Base-by-base conservation (phyloP, 495 filamentous ascomycete species). In the Neurospora sp. region DNA sequence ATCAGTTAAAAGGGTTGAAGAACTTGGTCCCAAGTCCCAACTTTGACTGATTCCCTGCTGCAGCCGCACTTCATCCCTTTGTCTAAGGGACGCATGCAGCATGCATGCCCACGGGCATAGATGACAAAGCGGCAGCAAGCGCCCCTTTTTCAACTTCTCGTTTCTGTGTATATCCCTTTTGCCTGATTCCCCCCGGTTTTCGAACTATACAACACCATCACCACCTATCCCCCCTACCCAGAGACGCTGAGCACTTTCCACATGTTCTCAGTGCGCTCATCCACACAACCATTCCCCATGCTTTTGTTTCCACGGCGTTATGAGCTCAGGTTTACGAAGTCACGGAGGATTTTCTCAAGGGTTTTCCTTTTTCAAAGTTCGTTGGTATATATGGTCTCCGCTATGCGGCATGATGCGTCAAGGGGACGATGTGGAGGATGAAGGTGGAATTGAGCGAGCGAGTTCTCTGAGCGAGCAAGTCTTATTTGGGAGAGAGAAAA, bases 141-240 rank as follows among this genome's bases (percentile, higher is more conserved):
- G 9, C 31, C 12, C 35, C 35, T 75, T 75, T 41, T 10, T 41
- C 38, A 18, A n/a, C 71, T 20, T 40, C 66, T 71, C 72, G 10
- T 72, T 60, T 40, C 71, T 60, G 16, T 73, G 70, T 76, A 73
- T 71, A 74, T 70, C 12, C 39, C 12, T 71, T 39, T 69, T 71
- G 35, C 35, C 46, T 23, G 10, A 12, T 39, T 39, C 35, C 16
- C 31, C 2, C 2, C 10, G 20, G 20, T 27, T 60, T 20, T 60
- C 23, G 37, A 38, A 27, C 49, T 60, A 60, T 14, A 60, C 27
- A 27, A 60, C 49, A 31, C 49, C 44, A 44, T 44, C 42, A 44
- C 20, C 46, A 39, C 39, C 11, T 12, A 54, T 54, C 20, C 46
- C 20, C 20, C 20, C 11, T 14, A 6, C 11, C 11, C 5, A 27